A percentile compares a stretch with the other conserved stretches of the same genome.
These are phyloP conservation scores for Berberis thunbergii DNA, from an alignment of 164 flowering plant genomes.

Conservation along the genomic window DNA sequence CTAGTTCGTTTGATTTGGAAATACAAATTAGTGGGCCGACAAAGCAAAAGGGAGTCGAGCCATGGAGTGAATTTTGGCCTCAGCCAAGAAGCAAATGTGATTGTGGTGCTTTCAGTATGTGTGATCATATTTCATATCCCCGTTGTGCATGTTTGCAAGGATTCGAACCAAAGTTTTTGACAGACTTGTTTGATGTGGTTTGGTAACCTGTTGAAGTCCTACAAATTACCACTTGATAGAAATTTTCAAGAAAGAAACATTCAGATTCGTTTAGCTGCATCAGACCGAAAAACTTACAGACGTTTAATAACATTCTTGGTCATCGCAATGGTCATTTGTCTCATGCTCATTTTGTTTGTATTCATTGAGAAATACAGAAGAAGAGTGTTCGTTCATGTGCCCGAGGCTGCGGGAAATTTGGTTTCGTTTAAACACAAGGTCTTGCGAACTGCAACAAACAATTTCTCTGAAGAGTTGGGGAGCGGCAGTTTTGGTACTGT, in stretches of 20 bases:
- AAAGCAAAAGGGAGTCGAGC: constrained; percentile 1
- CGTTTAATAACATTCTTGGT: not conserved
- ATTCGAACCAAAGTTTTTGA: constrained; percentile 7
- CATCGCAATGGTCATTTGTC: constrained; percentile 5
- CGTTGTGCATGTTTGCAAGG: constrained; percentile 20
- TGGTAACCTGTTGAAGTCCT: constrained; percentile 16
- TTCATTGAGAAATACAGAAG: constrained; percentile 6
- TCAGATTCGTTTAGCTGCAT: constrained; percentile 17
- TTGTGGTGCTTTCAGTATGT: constrained; percentile 21
- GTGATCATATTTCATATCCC: constrained; percentile 5
- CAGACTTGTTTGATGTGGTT: constrained; percentile 24
- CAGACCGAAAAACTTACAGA: not conserved
- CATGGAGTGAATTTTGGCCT: constrained; percentile 25
- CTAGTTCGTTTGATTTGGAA: constrained; percentile 5
- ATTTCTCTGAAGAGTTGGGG: constrained; percentile 24
- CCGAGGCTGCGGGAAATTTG: constrained; percentile 24
- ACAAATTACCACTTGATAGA: constrained; percentile 10
- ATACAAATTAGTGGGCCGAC: constrained; percentile 12
- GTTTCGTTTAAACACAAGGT: constrained; percentile 28
- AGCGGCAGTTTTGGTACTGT: not conserved
- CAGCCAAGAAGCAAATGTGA: constrained; percentile 17
- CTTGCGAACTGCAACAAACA: constrained; percentile 38
- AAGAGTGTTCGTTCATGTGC: not conserved
- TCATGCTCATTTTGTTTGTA: constrained; percentile 11
- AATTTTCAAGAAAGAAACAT: constrained; percentile 9